Evolutionary conservation across 106 monocot species (phyloP).

Genomic region (Gastrodia elata): DNA sequence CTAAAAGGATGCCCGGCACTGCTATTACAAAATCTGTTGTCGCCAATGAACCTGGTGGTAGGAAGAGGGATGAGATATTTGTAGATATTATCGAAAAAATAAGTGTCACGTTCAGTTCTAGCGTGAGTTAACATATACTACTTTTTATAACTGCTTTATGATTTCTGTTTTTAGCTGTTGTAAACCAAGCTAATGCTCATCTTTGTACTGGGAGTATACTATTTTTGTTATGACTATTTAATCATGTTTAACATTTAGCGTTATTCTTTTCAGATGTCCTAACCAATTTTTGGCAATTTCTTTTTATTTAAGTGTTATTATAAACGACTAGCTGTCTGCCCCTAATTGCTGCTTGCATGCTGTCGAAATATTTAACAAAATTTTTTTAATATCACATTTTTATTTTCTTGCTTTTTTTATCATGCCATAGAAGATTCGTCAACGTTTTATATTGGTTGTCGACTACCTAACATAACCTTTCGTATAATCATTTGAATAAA

Average conservation of each 20-base stretch:
- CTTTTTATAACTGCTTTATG: background rate
- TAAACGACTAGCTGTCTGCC: too few relatives aligned
- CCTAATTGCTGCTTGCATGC: too few relatives aligned
- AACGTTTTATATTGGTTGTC: too few relatives aligned
- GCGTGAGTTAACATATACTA: slow-evolving; percentile 50
- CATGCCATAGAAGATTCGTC: too few relatives aligned
- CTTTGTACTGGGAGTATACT: background rate
- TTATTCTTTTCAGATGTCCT: background rate
- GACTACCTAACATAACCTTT: too few relatives aligned
- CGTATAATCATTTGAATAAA: too few relatives aligned
- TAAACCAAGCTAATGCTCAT: background rate
- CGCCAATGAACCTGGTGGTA: slow-evolving; percentile 85
- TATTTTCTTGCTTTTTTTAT: too few relatives aligned
- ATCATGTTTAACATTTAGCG: background rate
- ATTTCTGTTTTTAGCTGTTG: background rate
- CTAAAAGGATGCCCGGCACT: slow-evolving; percentile 93
- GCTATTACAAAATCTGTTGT: slow-evolving; percentile 99
- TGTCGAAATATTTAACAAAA: too few relatives aligned
- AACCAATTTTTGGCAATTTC: background rate
- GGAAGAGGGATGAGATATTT: slow-evolving; percentile 97
- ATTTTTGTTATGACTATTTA: background rate
- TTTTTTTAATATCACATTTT: too few relatives aligned
- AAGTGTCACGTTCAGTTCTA: slow-evolving; percentile 97
- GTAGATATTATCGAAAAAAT: slow-evolving; percentile 98
- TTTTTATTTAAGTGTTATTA: background rate